Percentiles rank a stretch among this genome's conserved stretches.
phyloP scores from a whole-genome alignment of 2,329 filamentous ascomycete species.

The Paecilomyces formosus region DNA sequence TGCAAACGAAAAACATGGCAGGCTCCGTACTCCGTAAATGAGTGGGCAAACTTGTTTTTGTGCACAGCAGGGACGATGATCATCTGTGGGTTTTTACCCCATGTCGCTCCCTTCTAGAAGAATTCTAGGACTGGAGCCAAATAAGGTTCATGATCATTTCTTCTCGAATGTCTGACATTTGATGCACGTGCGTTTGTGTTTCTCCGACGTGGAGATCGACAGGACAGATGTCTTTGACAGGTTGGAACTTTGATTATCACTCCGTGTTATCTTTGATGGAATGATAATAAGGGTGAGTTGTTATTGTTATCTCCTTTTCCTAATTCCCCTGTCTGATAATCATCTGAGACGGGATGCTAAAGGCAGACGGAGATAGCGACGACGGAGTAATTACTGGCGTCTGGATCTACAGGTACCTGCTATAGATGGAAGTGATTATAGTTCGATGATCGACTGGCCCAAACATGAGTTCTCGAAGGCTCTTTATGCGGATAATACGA shows the following conservation, averaged over 20 bases:
- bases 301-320: not conserved
- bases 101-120: not conserved
- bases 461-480: not conserved
- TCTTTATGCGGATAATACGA: not conserved
- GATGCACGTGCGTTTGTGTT: not conserved
- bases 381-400: no score
- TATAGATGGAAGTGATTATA: not conserved
- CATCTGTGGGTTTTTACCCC: not conserved
- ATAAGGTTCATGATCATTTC: not conserved
- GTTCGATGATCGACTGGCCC: not conserved
- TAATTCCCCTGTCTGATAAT: not conserved
- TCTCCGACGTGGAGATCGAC: not conserved
- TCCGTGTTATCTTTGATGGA: not conserved
- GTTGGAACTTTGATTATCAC: not conserved
- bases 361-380: no score
- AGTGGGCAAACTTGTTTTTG: not conserved
- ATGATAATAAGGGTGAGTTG: not conserved
- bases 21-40: no score
- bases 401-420: not conserved
- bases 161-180: not conserved
- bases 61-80: not conserved
- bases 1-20: not conserved
- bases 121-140: not conserved
- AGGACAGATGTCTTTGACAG: not conserved
- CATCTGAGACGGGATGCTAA: no score